Percentiles rank a stretch among this genome's conserved stretches.
Conservation (phyloP, 371 early-diverging fungal genomes). For the Syncephalastrum contaminatum region DNA sequence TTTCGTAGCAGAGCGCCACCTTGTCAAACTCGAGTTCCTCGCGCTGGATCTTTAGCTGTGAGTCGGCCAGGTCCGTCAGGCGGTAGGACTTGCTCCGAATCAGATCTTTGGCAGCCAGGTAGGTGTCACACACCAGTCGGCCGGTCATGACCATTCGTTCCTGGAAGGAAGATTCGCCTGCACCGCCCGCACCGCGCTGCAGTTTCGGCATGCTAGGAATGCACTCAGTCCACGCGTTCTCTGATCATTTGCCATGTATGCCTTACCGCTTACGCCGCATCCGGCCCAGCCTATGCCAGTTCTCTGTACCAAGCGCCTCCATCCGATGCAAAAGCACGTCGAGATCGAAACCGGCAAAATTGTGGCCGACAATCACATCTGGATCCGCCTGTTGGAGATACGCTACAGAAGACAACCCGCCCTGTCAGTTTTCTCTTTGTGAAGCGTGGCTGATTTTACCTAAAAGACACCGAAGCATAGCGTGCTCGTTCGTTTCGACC, state of each 20-base stretch:
- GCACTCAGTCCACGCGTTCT: not conserved
- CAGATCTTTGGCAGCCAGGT: constrained; percentile 85
- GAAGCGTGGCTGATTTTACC: constrained; percentile 30
- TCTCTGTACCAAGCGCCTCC: constrained; percentile 70
- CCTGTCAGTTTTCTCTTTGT: not conserved
- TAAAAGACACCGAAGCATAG: constrained; percentile 65
- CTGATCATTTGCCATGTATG: not conserved
- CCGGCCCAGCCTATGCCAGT: constrained; percentile 70
- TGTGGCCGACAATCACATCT: constrained; percentile 97
- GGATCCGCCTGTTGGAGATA: constrained; percentile 86
- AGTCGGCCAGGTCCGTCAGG: constrained; percentile 74
- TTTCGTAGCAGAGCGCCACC: constrained; percentile 68
- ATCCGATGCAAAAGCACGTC: constrained; percentile 93
- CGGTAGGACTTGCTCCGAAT: constrained; percentile 87
- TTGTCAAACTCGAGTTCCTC: constrained; percentile 86
- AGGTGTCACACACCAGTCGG: constrained; percentile 95
- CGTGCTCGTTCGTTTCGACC: constrained; percentile 61
- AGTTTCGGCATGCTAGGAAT: constrained; percentile 73
- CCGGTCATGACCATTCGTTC: constrained; percentile 82
- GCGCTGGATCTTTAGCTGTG: constrained; percentile 80
- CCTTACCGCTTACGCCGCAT: constrained; percentile 73
- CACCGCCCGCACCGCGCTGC: constrained; percentile 81
- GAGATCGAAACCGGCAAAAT: constrained; percentile 91
- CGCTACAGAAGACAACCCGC: not conserved
- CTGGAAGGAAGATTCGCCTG: constrained; percentile 73